A percentile compares a stretch with the other conserved stretches of the same genome.
phyloP scores from a whole-genome alignment of 768 basidiomycete genomes.

The Termitomyces sp. region DNA sequence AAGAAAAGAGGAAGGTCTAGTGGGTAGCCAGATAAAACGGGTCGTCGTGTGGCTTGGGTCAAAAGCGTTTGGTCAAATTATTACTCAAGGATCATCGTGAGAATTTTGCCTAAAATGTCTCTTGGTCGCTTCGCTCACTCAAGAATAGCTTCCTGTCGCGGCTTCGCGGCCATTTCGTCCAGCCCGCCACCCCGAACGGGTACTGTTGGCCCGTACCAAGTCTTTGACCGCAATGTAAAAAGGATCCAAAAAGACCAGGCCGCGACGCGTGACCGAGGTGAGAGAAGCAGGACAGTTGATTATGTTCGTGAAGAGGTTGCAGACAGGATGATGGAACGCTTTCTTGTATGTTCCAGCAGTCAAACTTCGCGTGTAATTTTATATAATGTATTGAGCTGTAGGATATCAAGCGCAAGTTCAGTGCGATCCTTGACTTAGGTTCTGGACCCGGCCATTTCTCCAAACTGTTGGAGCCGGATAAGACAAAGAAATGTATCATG shows the following conservation, averaged over 20 bases:
- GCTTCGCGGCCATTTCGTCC: conserved; percentile 45
- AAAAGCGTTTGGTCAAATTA: background rate
- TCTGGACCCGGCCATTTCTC: conserved; percentile 92
- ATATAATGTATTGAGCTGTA: conserved; percentile 23
- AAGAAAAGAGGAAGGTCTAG: background rate
- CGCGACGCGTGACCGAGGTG: conserved; percentile 49
- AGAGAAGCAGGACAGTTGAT: conserved; percentile 74
- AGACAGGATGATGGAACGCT: conserved; percentile 84
- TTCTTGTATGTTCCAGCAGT: conserved; percentile 51
- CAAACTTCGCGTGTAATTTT: background rate
- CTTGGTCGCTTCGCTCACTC: conserved; percentile 15
- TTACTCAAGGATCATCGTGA: conserved; percentile 4
- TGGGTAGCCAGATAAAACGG: background rate
- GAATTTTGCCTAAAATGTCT: conserved; percentile 17
- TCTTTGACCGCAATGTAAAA: conserved; percentile 86
- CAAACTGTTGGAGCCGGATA: conserved; percentile 66
- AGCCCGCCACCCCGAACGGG: conserved; percentile 35
- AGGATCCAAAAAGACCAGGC: conserved; percentile 73
- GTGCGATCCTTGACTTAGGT: conserved; percentile 78
- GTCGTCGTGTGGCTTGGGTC: background rate
- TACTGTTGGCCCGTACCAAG: conserved; percentile 62
- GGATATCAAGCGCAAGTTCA: conserved; percentile 89
- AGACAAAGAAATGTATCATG: conserved; percentile 72
- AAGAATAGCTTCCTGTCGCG: conserved; percentile 23
- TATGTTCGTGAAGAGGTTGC: conserved; percentile 91